Percentiles rank a stretch among this genome's conserved stretches.
These are phyloP conservation scores for Mayamaea pseudoterrestris DNA, from an alignment of 108 stramenopile species.

Conservation along the genomic window DNA sequence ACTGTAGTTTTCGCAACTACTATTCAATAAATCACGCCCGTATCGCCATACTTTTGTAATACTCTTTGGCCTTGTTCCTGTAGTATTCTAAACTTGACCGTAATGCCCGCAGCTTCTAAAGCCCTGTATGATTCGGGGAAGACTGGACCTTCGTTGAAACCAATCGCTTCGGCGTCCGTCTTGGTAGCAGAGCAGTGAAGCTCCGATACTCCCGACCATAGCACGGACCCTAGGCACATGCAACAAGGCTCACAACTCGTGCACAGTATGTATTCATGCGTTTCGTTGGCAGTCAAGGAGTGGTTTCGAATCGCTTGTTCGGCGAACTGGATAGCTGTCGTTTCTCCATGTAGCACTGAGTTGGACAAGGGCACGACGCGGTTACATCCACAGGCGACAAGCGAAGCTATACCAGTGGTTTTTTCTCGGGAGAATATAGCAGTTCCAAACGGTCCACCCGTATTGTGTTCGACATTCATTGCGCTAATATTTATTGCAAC, in stretches of 20 bases:
- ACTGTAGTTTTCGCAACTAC: no score
- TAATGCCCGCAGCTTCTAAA: constrained; percentile 45
- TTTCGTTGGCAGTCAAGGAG: constrained; percentile 21
- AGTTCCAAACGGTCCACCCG: constrained; percentile 76
- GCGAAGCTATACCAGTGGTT: constrained; percentile 15
- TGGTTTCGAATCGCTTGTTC: constrained; percentile 43
- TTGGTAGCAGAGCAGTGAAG: constrained; percentile 71
- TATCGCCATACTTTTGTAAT: constrained; percentile 45
- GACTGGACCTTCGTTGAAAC: constrained; percentile 82
- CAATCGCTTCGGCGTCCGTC: constrained; percentile 73
- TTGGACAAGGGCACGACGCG: constrained; percentile 64
- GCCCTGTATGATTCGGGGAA: constrained; percentile 60
- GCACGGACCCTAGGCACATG: constrained; percentile 74
- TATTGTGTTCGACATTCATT: constrained; percentile 46
- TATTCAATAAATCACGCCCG: constrained; percentile 66
- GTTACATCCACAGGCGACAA: constrained; percentile 62
- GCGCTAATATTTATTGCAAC: constrained; percentile 61
- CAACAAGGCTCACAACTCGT: constrained; percentile 76
- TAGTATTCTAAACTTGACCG: constrained; percentile 46
- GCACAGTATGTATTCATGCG: constrained; percentile 52
- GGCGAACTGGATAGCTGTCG: constrained; percentile 75
- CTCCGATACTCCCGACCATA: constrained; percentile 77
- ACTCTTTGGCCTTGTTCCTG: constrained; percentile 54
- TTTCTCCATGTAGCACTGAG: constrained; percentile 80
- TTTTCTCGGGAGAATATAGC: constrained; percentile 65